Evolutionary conservation across 768 basidiomycete genomes (phyloP), one percentile per base, ranked within the genome.

Genomic region (Lentinula boryana): DNA sequence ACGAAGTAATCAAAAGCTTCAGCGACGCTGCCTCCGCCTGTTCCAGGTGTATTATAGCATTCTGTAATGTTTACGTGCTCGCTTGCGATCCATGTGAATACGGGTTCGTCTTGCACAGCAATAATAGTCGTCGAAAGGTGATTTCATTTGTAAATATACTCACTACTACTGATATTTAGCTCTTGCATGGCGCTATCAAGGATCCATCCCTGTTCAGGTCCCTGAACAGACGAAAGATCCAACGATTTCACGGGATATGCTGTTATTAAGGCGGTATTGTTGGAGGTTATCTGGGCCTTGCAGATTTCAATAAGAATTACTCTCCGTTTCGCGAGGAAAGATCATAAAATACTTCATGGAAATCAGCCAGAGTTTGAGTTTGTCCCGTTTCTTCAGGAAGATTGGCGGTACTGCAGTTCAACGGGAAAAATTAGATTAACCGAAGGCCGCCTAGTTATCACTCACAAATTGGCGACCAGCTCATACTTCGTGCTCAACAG

Each of bases 391-490:
- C 32, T 1, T 44, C 46, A 21, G 10, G 27, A 4, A 58, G 13
- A 38, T 58, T 36, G 8, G 46, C 46, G n/a, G 57, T 58, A 16
- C 57, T 58, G n/a, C 27, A 27, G n/a, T n/a, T 49, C 4, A 7
- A 58, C 38, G 41, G n/a, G 46, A 5, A 27, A 21, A n/a, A 32
- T 33, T 15, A 23, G 46, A 58, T 48, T 48, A 48, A 48, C 46
- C 46, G 40, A 10, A 21, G 13, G 13, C 36, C 18, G 27, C 12
- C 38, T 40, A 3, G 38, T 21, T 27, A 21, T 21, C 12, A 49
- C 57, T 58, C 35, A 58, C 57, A 58, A 58, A 15, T 58, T 58
- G 8, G 57, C 57, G 18, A 58, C 57, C 27, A 58, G 18, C 18
- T 57, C 41, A 49, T 58, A 58, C 1, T 49, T 35, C n/a, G 27